phyloP scores from a whole-genome alignment of 1,139 yeast species.

The Hyphopichia pseudoburtonii region DNA sequence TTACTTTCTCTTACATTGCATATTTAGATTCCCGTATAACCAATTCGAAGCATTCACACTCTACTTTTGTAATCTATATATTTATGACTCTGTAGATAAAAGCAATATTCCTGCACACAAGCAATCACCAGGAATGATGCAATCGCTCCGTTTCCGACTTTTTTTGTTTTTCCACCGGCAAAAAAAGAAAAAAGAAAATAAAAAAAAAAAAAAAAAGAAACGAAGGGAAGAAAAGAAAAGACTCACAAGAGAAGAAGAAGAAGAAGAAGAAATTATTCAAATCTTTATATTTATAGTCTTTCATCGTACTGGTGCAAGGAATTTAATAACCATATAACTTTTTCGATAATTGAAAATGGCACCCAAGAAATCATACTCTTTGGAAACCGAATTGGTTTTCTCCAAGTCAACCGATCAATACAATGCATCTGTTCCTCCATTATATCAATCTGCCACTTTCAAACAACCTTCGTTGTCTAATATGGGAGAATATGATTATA shows the following conservation, averaged over 20 bases:
- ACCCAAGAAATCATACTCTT: conserved; percentile 36
- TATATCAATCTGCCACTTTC: conserved; percentile 91
- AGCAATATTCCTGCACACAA: conserved; percentile 2
- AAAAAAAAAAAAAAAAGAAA: background rate
- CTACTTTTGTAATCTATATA: too few relatives aligned
- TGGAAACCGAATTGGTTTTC: conserved; percentile 77
- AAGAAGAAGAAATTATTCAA: background rate
- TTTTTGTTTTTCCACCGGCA: background rate
- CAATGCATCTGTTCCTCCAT: conserved; percentile 83
- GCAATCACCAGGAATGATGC: conserved; percentile 6
- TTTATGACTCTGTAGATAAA: too few relatives aligned
- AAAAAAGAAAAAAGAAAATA: background rate
- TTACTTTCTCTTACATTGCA: too few relatives aligned
- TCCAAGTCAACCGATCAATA: conserved; percentile 68
- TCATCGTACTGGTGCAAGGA: too few relatives aligned
- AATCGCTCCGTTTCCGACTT: conserved; percentile 2
- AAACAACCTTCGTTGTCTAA: conserved; percentile 74
- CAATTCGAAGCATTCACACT: too few relatives aligned
- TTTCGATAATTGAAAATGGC: conserved; percentile 14
- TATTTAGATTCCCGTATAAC: background rate
- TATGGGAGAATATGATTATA: conserved; percentile 87
- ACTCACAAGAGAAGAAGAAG: background rate
- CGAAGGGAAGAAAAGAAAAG: background rate
- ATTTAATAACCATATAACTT: too few relatives aligned
- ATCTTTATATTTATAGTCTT: background rate